Conservation (phyloP, 2,329 filamentous ascomycete genomes). For the Xylariaceae sp. region DNA sequence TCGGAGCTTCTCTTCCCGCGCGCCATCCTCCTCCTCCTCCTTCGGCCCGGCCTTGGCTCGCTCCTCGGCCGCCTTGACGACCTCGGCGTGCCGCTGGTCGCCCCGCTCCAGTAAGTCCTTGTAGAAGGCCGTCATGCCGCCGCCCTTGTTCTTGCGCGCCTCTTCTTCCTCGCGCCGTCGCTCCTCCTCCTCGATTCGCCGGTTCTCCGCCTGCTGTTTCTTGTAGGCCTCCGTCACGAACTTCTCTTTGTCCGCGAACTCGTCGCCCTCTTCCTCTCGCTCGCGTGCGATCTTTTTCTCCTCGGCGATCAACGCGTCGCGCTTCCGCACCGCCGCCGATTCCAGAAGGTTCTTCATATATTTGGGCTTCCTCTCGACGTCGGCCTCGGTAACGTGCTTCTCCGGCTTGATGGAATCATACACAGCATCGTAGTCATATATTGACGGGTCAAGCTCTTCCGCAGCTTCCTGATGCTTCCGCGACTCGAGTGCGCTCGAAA, state of each 20-base stretch:
- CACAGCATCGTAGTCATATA: constrained; percentile 81
- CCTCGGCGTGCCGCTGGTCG: constrained; percentile 62
- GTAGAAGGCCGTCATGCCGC: constrained; percentile 76
- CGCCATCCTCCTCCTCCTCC: constrained; percentile 23
- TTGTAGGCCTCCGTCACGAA: constrained; percentile 82
- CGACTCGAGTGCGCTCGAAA: constrained; percentile 57
- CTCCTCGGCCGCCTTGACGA: constrained; percentile 59
- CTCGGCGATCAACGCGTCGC: constrained; percentile 69
- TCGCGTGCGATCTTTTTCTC: constrained; percentile 67
- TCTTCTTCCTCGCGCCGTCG: constrained; percentile 56
- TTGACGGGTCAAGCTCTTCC: constrained; percentile 59
- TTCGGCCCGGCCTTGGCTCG: constrained; percentile 34
- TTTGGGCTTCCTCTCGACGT: constrained; percentile 58
- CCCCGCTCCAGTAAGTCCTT: constrained; percentile 63
- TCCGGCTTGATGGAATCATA: constrained; percentile 70
- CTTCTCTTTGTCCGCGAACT: constrained; percentile 75
- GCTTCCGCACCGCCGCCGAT: constrained; percentile 68
- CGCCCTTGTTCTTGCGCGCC: constrained; percentile 53
- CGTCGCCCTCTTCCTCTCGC: no score
- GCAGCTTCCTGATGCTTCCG: constrained; percentile 58
- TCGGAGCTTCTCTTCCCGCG: constrained; percentile 38
- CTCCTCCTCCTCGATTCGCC: constrained; percentile 64
- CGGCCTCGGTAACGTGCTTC: constrained; percentile 40
- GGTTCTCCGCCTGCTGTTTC: constrained; percentile 70
- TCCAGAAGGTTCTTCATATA: constrained; percentile 71